Percentiles rank a stretch among this genome's conserved stretches.
phyloP scores from a whole-genome alignment of 2,329 filamentous ascomycete genomes.

The Penicillium hesseltinei region DNA sequence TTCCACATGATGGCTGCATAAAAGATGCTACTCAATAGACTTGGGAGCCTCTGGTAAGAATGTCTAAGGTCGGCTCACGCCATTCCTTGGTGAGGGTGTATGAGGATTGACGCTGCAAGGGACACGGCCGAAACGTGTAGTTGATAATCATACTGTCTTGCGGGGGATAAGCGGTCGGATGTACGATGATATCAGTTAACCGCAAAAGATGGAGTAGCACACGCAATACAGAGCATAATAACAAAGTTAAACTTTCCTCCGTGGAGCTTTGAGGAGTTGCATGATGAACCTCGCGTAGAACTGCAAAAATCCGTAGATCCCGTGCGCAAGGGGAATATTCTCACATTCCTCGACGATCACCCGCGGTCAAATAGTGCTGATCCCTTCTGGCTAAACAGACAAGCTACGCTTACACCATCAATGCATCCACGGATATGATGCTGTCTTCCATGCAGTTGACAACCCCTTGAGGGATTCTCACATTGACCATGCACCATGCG shows the following conservation, averaged over 20 bases:
- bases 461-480: not conserved
- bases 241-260: conserved; percentile 2
- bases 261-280: conserved; percentile 3
- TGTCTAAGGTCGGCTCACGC: conserved; percentile 11
- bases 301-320: conserved; percentile 16
- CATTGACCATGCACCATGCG: conserved; percentile 13
- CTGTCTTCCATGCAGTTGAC: not conserved
- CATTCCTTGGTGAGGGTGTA: conserved; percentile 9
- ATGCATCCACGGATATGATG: not conserved
- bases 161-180: conserved; percentile 14
- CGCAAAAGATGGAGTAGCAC: not conserved
- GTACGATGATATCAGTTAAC: conserved; percentile 17
- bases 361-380: not conserved
- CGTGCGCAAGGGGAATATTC: conserved; percentile 13
- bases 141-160: conserved; percentile 13
- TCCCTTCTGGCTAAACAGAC: not conserved
- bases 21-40: not conserved
- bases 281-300: conserved; percentile 22
- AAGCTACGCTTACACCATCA: conserved; percentile 6
- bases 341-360: conserved; percentile 18
- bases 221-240: conserved; percentile 9
- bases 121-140: conserved; percentile 19
- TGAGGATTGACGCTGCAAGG: conserved; percentile 17
- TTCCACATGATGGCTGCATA: conserved; percentile 10
- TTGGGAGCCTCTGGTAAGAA: not conserved